phyloP scores from a whole-genome alignment of 768 basidiomycete species.

The Botryobasidium botryosum region DNA sequence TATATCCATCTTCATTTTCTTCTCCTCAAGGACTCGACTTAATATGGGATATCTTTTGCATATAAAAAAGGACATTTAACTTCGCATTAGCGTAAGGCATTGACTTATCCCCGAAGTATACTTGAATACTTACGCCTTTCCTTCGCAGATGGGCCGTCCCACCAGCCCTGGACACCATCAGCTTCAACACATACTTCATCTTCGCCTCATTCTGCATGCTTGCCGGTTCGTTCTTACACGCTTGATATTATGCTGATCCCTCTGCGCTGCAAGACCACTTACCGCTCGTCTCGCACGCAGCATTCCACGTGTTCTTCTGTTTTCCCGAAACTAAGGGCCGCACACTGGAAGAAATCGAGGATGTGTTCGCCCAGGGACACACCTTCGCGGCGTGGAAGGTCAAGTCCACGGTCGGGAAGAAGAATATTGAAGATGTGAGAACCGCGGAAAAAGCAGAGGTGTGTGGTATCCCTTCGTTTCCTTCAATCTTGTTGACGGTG shows the following conservation, averaged over 20 bases:
- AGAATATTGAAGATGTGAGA: constrained; percentile 5
- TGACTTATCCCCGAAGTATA: too few species aligned
- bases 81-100: constrained; percentile 59
- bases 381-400: constrained; percentile 50
- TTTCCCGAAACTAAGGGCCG: constrained; percentile 41
- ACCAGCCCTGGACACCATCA: constrained; percentile 42
- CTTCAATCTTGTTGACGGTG: background rate
- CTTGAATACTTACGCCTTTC: too few species aligned
- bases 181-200: constrained; percentile 43
- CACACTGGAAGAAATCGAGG: constrained; percentile 65
- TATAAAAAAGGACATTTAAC: constrained; percentile 62
- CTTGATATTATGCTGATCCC: background rate
- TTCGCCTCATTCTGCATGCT: constrained; percentile 57
- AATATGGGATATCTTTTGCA: too few species aligned
- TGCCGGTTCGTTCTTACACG: constrained; percentile 34
- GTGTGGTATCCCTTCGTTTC: background rate
- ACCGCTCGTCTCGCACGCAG: too few species aligned
- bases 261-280: too few species aligned
- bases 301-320: constrained; percentile 54
- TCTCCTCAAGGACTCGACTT: too few species aligned
- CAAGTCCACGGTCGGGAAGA: constrained; percentile 10
- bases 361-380: constrained; percentile 54
- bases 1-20: too few species aligned
- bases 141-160: constrained; percentile 64
- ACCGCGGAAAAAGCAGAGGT: background rate